These are phyloP conservation scores for Cucumis melo DNA, from an alignment of 306 rosid species.

Conservation along the genomic window DNA sequence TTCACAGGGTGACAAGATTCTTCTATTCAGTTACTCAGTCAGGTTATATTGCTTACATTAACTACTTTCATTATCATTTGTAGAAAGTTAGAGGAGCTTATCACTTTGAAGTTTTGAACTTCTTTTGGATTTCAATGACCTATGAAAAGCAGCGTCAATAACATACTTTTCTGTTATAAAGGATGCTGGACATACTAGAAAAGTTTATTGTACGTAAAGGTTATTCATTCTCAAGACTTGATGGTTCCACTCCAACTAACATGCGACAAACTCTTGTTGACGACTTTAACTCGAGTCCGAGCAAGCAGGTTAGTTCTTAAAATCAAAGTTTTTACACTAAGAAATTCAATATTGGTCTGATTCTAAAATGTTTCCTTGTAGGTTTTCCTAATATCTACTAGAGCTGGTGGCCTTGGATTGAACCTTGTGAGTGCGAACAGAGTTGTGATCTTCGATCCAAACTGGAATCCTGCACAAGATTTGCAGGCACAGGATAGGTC, in stretches of 20 bases:
- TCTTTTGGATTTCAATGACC: background rate
- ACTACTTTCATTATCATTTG: background rate
- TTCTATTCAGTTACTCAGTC: constrained; percentile 88
- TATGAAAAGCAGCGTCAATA: background rate
- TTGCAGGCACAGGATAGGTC: constrained; percentile 97
- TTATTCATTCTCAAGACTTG: constrained; percentile 82
- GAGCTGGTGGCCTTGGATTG: constrained; percentile 94
- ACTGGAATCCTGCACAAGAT: constrained; percentile 98
- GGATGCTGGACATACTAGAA: constrained; percentile 93
- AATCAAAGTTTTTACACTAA: background rate
- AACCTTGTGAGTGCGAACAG: constrained; percentile 97
- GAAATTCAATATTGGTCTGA: background rate
- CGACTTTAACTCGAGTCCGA: constrained; percentile 85
- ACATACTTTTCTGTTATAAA: background rate
- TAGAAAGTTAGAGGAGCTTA: background rate
- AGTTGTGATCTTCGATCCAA: constrained; percentile 90
- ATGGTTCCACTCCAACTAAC: constrained; percentile 84
- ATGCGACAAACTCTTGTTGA: constrained; percentile 77
- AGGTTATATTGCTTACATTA: constrained; percentile 23
- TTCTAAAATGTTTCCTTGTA: constrained; percentile 17
- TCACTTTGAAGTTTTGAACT: background rate
- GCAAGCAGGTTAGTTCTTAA: constrained; percentile 53
- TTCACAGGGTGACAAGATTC: constrained; percentile 77
- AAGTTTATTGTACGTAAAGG: constrained; percentile 82
- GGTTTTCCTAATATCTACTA: constrained; percentile 92